These are phyloP conservation scores for Nicotiana tabacum DNA, from an alignment of 257 asterid species.

Conservation along the genomic window DNA sequence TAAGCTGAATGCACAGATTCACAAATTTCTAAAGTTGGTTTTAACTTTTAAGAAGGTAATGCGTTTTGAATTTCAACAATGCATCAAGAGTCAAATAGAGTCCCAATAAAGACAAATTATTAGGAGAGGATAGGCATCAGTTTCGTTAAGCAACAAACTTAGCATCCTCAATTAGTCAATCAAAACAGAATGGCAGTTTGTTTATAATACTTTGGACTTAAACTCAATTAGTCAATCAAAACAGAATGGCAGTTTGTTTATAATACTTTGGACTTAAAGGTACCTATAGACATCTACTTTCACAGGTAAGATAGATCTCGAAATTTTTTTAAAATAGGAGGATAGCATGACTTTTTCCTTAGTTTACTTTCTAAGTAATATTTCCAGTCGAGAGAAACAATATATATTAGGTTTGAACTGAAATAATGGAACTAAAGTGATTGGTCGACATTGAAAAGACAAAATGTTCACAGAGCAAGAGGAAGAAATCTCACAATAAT, in stretches of 20 bases:
- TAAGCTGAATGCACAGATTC: neutral
- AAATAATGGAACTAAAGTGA: neutral
- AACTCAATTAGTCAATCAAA: neutral
- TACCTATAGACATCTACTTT: neutral
- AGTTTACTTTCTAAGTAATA: neutral
- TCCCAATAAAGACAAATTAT: neutral
- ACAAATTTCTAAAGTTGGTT: neutral
- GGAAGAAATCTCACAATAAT: slow-evolving; percentile 54
- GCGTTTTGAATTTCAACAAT: neutral
- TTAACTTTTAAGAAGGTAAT: neutral
- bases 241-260: neutral
- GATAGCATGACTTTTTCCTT: neutral
- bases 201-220: neutral
- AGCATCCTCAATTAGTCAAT: neutral
- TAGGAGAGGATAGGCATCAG: neutral
- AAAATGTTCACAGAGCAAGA: neutral
- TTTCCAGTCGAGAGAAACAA: neutral
- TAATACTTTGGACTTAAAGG: neutral
- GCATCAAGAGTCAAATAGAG: neutral
- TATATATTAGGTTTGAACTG: neutral
- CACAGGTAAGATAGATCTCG: neutral
- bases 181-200: neutral
- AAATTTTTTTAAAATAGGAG: neutral
- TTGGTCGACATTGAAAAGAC: neutral
- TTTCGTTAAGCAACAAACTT: neutral